Evolutionary conservation across 805 yeast species (phyloP), one percentile per base, ranked within the genome.

Genomic region (Lipomyces anomalus): DNA sequence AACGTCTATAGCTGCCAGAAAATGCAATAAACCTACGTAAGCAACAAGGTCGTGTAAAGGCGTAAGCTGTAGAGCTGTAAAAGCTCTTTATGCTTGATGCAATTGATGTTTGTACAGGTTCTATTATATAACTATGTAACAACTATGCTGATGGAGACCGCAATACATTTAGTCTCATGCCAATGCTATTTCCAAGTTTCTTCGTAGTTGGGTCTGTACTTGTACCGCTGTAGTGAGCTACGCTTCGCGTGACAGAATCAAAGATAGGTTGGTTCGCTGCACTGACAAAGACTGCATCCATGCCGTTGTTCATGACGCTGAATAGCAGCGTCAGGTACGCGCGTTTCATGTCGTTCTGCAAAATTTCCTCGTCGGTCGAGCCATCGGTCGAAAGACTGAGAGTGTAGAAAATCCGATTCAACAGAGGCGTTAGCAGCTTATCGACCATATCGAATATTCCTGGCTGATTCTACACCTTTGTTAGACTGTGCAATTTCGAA

Each of bases 251-350:
- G 4, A 50, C 33, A 5, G 55, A 44, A 17, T 50, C 53, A 5
- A 50, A 24, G 38, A 50, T 23, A 13, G 26, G 37, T 3, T 35
- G 44, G 36, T 52, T 49, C 32, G 22, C 44, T 47, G 76, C 79
- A 2, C 86, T 76, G 44, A 88, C 67, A 60, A 92, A 75, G 45
- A 92, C 68, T 43, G 94, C 82, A 16, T 90, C 79, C 55, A 81
- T 78, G 59, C 84, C 82, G 66, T 92, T 94, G 51, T 83, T 74
- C 17, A 84, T 73, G 34, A 92, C 65, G 18, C 83, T 74, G 57
- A 82, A 76, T 40, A 92, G 60, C 53, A 89, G 76, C 17, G 78
- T 75, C 61, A 85, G 74, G 55, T 82, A 80, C 6, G 87, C 73
- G 55, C 79, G 80, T 56, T 84, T 83, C 59, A 90, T 68, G 35